A percentile compares a stretch with the other conserved stretches of the same genome.
Evolutionary conservation across 306 rosid genomes (phyloP).

Genomic region (Trifolium repens): DNA sequence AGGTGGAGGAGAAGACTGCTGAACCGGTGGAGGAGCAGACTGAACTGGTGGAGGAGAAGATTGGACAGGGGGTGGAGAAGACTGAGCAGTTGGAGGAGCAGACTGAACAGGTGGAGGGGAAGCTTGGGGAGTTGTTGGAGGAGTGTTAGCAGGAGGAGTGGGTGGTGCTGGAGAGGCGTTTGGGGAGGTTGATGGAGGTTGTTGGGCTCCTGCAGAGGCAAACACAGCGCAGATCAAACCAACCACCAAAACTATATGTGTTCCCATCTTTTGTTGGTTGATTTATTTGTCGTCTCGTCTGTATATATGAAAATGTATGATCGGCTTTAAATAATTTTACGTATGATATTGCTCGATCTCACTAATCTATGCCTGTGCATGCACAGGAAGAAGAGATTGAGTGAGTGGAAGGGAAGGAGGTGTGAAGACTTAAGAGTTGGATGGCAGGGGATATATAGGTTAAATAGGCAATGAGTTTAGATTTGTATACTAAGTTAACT

Average conservation of each 20-base stretch:
- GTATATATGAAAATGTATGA: background rate
- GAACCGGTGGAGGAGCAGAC: constrained; percentile 48
- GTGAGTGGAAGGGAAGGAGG: background rate
- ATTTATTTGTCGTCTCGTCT: no score
- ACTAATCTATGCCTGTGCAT: background rate
- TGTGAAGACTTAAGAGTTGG: background rate
- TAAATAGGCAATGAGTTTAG: background rate
- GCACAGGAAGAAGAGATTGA: background rate
- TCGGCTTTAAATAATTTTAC: no score
- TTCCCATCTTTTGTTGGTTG: background rate
- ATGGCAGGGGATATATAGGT: background rate
- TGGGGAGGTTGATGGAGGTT: constrained; percentile 71
- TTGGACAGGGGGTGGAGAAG: constrained; percentile 46
- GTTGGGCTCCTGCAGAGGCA: constrained; percentile 70
- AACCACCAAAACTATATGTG: constrained; percentile 15
- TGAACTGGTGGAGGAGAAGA: constrained; percentile 40
- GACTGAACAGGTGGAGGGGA: constrained; percentile 37
- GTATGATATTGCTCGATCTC: background rate
- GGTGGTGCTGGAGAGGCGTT: constrained; percentile 49
- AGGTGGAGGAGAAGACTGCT: constrained; percentile 42
- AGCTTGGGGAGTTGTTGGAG: constrained; percentile 45
- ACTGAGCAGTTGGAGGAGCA: constrained; percentile 40
- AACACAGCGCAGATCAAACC: constrained; percentile 59
- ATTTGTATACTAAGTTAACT: background rate
- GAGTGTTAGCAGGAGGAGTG: constrained; percentile 44